Conservation (phyloP, 495 filamentous ascomycete species). For the Lindgomyces ingoldianus region DNA sequence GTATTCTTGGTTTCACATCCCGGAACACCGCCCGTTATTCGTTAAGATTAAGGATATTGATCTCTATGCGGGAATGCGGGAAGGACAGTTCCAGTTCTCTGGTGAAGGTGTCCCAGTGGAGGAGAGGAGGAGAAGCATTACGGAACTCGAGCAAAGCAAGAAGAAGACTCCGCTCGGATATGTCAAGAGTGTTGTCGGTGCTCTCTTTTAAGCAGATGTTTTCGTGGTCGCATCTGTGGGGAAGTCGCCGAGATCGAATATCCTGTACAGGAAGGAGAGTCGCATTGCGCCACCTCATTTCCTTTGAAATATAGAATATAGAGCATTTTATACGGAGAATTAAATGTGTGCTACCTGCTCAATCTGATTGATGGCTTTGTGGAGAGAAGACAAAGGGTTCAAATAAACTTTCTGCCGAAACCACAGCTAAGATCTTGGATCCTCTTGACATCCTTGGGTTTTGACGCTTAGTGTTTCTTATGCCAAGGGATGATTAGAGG, state of each 20-base stretch:
- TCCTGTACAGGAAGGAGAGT: too few species aligned
- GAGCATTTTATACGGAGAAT: too few species aligned
- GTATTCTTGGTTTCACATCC: slow-evolving; percentile 28
- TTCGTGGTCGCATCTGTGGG: not conserved
- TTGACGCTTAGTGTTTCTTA: not conserved
- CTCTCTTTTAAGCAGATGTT: slow-evolving; percentile 15
- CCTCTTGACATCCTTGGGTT: not conserved
- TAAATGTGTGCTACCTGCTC: too few species aligned
- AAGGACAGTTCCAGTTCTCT: not conserved
- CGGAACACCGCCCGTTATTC: slow-evolving; percentile 23
- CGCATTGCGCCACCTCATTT: too few species aligned
- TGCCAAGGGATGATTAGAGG: not conserved
- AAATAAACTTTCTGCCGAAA: not conserved
- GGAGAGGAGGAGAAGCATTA: slow-evolving; percentile 12
- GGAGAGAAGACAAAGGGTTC: not conserved
- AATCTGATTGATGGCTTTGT: too few species aligned
- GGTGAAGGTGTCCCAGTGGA: slow-evolving; percentile 17
- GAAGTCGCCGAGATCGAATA: not conserved
- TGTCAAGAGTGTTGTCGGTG: not conserved
- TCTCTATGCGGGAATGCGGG: slow-evolving; percentile 21
- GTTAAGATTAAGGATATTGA: slow-evolving; percentile 27
- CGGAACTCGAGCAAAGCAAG: slow-evolving; percentile 7
- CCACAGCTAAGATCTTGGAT: not conserved
- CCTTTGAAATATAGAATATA: too few species aligned
- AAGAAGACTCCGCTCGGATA: slow-evolving; percentile 5